Conservation (phyloP, 2,329 filamentous ascomycete genomes). For the Gliomastix tumulicola region DNA sequence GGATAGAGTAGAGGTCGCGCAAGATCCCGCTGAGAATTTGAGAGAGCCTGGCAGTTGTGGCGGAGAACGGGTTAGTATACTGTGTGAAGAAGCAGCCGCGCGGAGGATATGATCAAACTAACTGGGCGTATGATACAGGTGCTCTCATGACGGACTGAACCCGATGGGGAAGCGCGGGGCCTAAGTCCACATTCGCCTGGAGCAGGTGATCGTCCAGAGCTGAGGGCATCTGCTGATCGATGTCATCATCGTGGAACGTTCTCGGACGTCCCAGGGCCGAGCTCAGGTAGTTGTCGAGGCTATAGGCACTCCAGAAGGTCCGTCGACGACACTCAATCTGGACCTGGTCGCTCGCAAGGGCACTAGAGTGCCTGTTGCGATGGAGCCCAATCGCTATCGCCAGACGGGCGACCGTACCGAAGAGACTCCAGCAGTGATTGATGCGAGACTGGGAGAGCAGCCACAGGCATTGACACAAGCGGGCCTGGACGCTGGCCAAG, state of each 20-base stretch:
- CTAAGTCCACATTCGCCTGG: slow-evolving; percentile 25
- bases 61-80: too few species aligned
- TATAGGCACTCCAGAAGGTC: slow-evolving; percentile 60
- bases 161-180: neutral
- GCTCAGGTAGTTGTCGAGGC: slow-evolving; percentile 57
- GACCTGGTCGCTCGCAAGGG: slow-evolving; percentile 13
- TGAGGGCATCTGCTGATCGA: slow-evolving; percentile 52
- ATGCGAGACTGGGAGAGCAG: slow-evolving; percentile 35
- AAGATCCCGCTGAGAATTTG: slow-evolving; percentile 24
- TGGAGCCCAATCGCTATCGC: slow-evolving; percentile 31
- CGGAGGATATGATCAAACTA: too few species aligned
- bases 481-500: slow-evolving; percentile 31
- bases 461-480: slow-evolving; percentile 33
- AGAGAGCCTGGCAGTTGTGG: slow-evolving; percentile 14
- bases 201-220: slow-evolving; percentile 38
- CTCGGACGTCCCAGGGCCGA: slow-evolving; percentile 54
- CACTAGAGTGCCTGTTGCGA: slow-evolving; percentile 6
- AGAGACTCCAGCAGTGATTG: slow-evolving; percentile 40
- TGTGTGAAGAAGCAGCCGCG: too few species aligned
- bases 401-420: slow-evolving; percentile 32
- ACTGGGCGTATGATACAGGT: slow-evolving; percentile 24
- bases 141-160: slow-evolving; percentile 18
- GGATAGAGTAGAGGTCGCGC: slow-evolving; percentile 24
- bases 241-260: slow-evolving; percentile 57
- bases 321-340: slow-evolving; percentile 30